Evolutionary conservation across 2,329 filamentous ascomycete species (phyloP).

Genomic region (Lasiodiplodia gonubiensis): DNA sequence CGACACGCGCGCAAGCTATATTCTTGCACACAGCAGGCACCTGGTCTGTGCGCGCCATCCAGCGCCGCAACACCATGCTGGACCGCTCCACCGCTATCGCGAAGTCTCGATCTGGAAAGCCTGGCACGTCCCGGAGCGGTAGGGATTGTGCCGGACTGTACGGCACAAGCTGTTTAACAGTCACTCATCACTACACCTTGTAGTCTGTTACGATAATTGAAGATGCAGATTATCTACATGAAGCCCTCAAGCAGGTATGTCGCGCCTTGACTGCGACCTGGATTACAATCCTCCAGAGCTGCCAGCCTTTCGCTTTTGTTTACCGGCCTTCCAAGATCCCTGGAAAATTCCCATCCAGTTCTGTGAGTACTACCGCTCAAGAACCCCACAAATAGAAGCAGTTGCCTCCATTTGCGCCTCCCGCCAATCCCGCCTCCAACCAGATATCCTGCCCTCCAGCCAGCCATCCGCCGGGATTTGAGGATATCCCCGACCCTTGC

Average conservation of each 20-base stretch:
- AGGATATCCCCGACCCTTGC: background rate
- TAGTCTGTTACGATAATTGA: background rate
- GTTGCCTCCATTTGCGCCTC: background rate
- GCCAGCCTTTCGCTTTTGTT: background rate
- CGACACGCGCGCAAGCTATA: background rate
- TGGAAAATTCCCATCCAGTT: background rate
- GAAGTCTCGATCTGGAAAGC: background rate
- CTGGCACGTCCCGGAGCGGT: background rate
- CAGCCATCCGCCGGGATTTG: background rate
- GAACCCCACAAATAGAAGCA: background rate
- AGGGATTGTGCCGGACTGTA: background rate
- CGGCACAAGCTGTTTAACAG: background rate
- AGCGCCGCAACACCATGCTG: background rate
- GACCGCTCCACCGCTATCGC: background rate
- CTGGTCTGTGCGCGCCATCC: background rate
- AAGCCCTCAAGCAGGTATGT: background rate
- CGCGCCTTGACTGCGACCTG: background rate
- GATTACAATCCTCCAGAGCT: background rate
- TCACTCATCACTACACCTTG: background rate
- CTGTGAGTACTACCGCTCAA: background rate
- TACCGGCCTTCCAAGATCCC: background rate
- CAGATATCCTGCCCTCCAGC: background rate
- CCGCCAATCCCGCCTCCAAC: background rate
- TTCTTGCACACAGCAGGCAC: background rate
- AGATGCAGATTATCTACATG: background rate